A percentile compares a stretch with the other conserved stretches of the same genome.
phyloP scores from a whole-genome alignment of 1,284 basidiomycete species.

The Fomitopsis palustris region DNA sequence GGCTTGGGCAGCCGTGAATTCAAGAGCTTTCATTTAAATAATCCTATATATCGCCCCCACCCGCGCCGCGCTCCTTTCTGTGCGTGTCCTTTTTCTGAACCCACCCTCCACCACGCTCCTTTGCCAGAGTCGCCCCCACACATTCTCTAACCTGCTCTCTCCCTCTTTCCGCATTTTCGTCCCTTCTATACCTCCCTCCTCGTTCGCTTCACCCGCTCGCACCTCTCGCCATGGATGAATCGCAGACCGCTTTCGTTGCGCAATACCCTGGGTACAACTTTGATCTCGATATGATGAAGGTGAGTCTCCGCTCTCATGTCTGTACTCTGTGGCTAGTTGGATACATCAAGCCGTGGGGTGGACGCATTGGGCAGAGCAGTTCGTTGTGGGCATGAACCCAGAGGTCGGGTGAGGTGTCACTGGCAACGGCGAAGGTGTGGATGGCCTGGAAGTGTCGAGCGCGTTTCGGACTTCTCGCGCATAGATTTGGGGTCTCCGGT shows the following conservation, averaged over 20 bases:
- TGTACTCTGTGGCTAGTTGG: neutral
- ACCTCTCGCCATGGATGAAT: slow-evolving; percentile 59
- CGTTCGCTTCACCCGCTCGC: slow-evolving; percentile 21
- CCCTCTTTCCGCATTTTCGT: slow-evolving; percentile 24
- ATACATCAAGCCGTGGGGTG: neutral
- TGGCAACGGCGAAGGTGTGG: too few species aligned
- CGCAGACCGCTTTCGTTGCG: slow-evolving; percentile 62
- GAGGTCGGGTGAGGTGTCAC: too few species aligned
- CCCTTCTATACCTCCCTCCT: slow-evolving; percentile 34
- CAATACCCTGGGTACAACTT: slow-evolving; percentile 67
- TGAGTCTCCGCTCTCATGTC: slow-evolving; percentile 24
- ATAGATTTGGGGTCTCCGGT: too few species aligned
- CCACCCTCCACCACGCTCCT: slow-evolving; percentile 36
- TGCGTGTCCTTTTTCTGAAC: slow-evolving; percentile 47
- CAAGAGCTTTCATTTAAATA: slow-evolving; percentile 43
- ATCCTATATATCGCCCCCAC: slow-evolving; percentile 31
- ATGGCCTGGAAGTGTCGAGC: neutral
- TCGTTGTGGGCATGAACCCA: too few species aligned
- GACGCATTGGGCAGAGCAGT: too few species aligned
- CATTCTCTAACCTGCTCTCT: slow-evolving; percentile 30
- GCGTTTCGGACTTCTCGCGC: neutral
- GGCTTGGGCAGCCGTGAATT: slow-evolving; percentile 31
- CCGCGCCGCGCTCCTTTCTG: slow-evolving; percentile 41
- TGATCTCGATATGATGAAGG: slow-evolving; percentile 89
- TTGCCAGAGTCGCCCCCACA: slow-evolving; percentile 30